Conservation (phyloP, 177 flowering plant genomes). For the Vitis hybrid region DNA sequence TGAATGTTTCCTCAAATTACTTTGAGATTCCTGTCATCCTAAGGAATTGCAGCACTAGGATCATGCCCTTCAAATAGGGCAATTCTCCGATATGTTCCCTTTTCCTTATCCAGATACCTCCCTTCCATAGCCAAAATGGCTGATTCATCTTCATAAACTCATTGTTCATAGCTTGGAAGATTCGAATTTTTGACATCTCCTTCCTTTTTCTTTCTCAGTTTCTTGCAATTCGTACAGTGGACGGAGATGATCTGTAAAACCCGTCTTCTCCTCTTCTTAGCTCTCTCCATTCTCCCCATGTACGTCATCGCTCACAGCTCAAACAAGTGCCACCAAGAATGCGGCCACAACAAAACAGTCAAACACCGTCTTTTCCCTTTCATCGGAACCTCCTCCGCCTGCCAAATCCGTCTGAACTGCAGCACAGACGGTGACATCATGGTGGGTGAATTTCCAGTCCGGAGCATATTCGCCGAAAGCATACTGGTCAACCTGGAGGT, state of each 20-base stretch:
- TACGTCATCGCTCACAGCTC: neutral
- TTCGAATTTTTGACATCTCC: neutral
- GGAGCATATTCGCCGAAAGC: slow-evolving; percentile 27
- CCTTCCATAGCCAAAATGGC: no score
- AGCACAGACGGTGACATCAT: slow-evolving; percentile 17
- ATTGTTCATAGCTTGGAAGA: neutral
- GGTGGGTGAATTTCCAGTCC: slow-evolving; percentile 46
- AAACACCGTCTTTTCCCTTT: slow-evolving; percentile 50
- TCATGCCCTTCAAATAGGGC: no score
- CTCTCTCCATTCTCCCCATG: slow-evolving; percentile 7
- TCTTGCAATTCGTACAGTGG: neutral
- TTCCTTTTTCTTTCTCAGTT: neutral
- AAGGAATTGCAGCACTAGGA: no score
- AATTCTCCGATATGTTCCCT: no score
- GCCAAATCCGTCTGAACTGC: slow-evolving; percentile 61
- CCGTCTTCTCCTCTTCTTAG: slow-evolving; percentile 7
- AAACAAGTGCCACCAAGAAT: slow-evolving; percentile 23
- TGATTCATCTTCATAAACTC: no score
- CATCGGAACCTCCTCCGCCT: slow-evolving; percentile 60
- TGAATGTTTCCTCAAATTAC: no score
- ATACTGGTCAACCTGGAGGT: slow-evolving; percentile 41
- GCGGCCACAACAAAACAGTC: slow-evolving; percentile 19
- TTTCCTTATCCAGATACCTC: no score
- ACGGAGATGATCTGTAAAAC: neutral
- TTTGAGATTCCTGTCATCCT: no score